Base-by-base conservation (phyloP, 2,329 filamentous ascomycete species). In the Ophiostoma tasmaniense region DNA sequence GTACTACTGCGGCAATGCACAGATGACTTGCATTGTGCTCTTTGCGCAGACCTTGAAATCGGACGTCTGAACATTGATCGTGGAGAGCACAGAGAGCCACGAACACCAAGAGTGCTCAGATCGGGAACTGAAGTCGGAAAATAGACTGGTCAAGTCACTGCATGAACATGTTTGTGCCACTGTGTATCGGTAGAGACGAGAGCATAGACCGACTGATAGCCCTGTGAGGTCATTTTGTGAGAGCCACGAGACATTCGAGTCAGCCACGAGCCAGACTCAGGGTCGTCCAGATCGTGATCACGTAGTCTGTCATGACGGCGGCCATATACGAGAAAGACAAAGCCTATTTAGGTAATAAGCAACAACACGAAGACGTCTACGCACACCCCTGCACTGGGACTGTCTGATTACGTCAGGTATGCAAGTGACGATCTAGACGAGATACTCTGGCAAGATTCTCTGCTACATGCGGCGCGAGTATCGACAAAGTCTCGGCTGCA, bases 271-370 rank as follows among this genome's bases (percentile, higher is more conserved):
- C 20, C 20, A 8, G 20, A 45, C 8, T 10, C 22, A 55, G 50
- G 50, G 50, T 55, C 50, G 50, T 25, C n/a, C 50, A 55, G 50
- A 55, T 55, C 50, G 50, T 55, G 50, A 55, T 55, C 50, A 55
- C 25, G 50, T 22, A 55, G 50, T 22, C 50, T 25, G 50, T 22
- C 50, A 55, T 14, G 22, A 25, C 50, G 22, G 10, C 10, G 50
- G 13, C n/a, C 50, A 28, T 33, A 5, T 5, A 33, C 33, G n/a
- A 7, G 5, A 17, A 7, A 45, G 42, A 5, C 14, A 45, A 45
- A 20, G 20, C 42, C 42, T 45, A 7, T 45, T 20, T 20, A 7
- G 42, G 42, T 45, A 45, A n/a, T 45, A 45, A 45, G 42, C 4
- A 45, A 45, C 20, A n/a, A n/a, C 42, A 7, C 17, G 11, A 14